A percentile compares a stretch with the other conserved stretches of the same genome.
Conservation (phyloP, 495 filamentous ascomycete genomes). For the Lasiosphaeria hispida region DNA sequence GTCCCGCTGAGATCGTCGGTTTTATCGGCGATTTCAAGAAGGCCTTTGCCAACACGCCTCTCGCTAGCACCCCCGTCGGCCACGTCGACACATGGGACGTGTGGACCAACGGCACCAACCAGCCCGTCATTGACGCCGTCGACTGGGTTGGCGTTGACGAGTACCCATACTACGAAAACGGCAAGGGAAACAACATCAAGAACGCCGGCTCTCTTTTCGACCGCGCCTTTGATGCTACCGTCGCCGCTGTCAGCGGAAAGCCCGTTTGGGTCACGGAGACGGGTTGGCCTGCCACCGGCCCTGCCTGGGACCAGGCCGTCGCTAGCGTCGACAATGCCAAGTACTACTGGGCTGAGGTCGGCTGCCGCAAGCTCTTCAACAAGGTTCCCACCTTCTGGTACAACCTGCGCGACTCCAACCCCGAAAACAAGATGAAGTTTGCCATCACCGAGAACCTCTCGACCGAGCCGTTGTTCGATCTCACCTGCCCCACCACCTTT, state of each 20-base stretch:
- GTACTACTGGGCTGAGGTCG: slow-evolving; percentile 70
- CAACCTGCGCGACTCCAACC: slow-evolving; percentile 47
- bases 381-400: slow-evolving; percentile 67
- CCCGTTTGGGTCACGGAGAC: slow-evolving; percentile 55
- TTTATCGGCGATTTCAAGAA: slow-evolving; percentile 52
- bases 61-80: slow-evolving; percentile 44
- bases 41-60: slow-evolving; percentile 29
- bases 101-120: slow-evolving; percentile 47
- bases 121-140: slow-evolving; percentile 43
- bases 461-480: slow-evolving; percentile 57
- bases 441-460: slow-evolving; percentile 49
- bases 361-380: slow-evolving; percentile 63
- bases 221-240: slow-evolving; percentile 35
- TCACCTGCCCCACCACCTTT: slow-evolving; percentile 52
- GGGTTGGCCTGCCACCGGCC: slow-evolving; percentile 47
- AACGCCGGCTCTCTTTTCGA: slow-evolving; percentile 42
- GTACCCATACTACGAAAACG: slow-evolving; percentile 52
- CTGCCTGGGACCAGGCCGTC: slow-evolving; percentile 52
- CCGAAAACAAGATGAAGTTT: slow-evolving; percentile 44
- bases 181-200: slow-evolving; percentile 46
- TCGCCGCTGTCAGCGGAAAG: slow-evolving; percentile 36
- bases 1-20: slow-evolving; percentile 37
- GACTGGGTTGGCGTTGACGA: slow-evolving; percentile 52
- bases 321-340: slow-evolving; percentile 61
- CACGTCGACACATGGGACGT: slow-evolving; percentile 52